A percentile compares a stretch with the other conserved stretches of the same genome.
Evolutionary conservation across 306 rosid species (phyloP).

Genomic region (Acacia acuminata): DNA sequence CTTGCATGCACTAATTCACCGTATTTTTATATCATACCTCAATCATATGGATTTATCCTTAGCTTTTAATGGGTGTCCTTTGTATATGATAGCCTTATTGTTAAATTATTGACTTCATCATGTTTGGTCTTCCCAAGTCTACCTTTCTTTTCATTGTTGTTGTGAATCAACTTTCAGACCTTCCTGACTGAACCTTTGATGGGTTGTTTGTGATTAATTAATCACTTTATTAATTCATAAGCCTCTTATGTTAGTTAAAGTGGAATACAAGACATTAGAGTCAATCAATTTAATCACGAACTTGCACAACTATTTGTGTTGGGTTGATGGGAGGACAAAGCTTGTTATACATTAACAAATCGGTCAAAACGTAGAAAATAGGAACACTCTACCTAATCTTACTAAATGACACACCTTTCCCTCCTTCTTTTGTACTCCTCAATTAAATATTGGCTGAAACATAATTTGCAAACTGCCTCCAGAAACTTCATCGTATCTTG

Average conservation of each 20-base stretch:
- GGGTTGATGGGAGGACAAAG: not conserved
- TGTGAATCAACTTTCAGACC: not conserved
- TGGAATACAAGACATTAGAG: not conserved
- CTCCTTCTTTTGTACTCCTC: not conserved
- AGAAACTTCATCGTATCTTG: not conserved
- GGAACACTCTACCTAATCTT: not conserved
- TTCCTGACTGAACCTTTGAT: not conserved
- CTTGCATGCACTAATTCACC: too few relatives aligned
- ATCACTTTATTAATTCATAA: not conserved
- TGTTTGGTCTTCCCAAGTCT: not conserved
- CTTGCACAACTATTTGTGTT: not conserved
- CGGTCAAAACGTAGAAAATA: not conserved
- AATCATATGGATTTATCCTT: not conserved
- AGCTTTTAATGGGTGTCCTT: not conserved
- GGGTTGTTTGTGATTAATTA: not conserved
- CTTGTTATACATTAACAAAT: not conserved
- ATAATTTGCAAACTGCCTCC: not conserved
- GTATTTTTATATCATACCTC: not conserved
- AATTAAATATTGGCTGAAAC: not conserved
- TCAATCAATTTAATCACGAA: not conserved
- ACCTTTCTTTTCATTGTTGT: not conserved
- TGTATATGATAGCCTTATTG: not conserved
- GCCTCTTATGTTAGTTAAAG: not conserved
- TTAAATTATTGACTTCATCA: not conserved
- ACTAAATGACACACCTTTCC: not conserved